These are phyloP conservation scores for Wickerhamiella azymoides DNA, from an alignment of 805 yeast genomes.

Conservation along the genomic window DNA sequence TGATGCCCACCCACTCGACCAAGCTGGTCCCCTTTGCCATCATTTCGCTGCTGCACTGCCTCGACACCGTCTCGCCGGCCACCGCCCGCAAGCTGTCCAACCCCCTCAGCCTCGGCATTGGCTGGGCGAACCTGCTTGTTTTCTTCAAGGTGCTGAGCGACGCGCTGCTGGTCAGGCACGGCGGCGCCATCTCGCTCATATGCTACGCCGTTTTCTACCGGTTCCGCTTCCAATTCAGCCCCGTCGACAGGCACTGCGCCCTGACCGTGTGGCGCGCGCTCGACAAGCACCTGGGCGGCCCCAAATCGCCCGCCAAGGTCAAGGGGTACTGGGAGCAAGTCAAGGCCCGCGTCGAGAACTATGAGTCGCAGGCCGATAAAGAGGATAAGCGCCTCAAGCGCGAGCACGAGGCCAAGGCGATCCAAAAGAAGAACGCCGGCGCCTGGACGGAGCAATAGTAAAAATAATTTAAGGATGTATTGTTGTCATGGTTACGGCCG, in stretches of 20 bases:
- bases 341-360: slow-evolving; percentile 24
- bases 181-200: slow-evolving; percentile 43
- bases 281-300: slow-evolving; percentile 38
- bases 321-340: slow-evolving; percentile 35
- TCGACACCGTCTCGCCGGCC: slow-evolving; percentile 33
- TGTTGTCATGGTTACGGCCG: too few relatives aligned
- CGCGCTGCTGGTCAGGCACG: slow-evolving; percentile 42
- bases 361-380: slow-evolving; percentile 9
- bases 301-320: slow-evolving; percentile 36
- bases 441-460: not conserved
- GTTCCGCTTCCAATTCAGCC: slow-evolving; percentile 56
- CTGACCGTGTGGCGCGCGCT: slow-evolving; percentile 45
- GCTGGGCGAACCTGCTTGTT: slow-evolving; percentile 36
- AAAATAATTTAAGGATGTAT: not conserved
- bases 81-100: not conserved
- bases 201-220: slow-evolving; percentile 48
- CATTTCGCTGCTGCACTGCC: slow-evolving; percentile 64
- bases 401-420: slow-evolving; percentile 15
- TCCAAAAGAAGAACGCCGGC: slow-evolving; percentile 12
- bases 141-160: slow-evolving; percentile 32
- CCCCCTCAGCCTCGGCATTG: slow-evolving; percentile 21
- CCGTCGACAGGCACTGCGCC: slow-evolving; percentile 49
- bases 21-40: slow-evolving; percentile 57
- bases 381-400: slow-evolving; percentile 4
- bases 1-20: slow-evolving; percentile 46